These are phyloP conservation scores for Zasmidium cellare DNA, from an alignment of 2,329 filamentous ascomycete genomes.

Conservation along the genomic window DNA sequence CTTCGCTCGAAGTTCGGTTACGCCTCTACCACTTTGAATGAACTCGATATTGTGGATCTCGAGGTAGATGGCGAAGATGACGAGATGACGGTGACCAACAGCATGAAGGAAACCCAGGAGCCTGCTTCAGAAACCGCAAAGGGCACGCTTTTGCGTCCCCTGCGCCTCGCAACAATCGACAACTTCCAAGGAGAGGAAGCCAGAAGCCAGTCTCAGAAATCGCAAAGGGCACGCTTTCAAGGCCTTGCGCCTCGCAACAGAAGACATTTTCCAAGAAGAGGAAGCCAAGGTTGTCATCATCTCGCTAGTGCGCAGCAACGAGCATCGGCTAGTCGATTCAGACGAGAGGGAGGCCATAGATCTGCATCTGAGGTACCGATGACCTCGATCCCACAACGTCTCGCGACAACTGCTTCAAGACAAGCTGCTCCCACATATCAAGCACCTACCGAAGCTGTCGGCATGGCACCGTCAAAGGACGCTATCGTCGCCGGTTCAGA, in stretches of 20 bases:
- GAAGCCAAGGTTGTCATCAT: conserved; percentile 71
- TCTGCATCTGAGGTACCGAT: no score
- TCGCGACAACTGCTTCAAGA: no score
- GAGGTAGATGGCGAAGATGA: conserved; percentile 1
- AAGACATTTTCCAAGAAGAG: conserved; percentile 71
- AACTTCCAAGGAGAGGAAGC: conserved; percentile 58
- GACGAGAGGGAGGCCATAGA: no score
- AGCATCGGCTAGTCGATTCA: no score
- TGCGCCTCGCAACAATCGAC: conserved; percentile 20
- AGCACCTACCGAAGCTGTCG: no score
- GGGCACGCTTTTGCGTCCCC: conserved; percentile 8
- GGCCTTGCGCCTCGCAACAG: conserved; percentile 9
- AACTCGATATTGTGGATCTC: conserved; percentile 42
- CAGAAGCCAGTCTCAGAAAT: background rate
- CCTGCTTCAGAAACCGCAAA: background rate
- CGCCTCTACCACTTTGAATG: conserved; percentile 56
- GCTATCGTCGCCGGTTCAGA: no score
- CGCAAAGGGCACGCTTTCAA: conserved; percentile 11
- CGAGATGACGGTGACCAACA: no score
- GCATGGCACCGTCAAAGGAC: no score
- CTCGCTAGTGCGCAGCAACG: conserved; percentile 71
- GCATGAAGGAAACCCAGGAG: background rate
- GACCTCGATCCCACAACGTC: no score
- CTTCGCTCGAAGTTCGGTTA: conserved; percentile 39
- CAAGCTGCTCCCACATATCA: no score